Evolutionary conservation across 2,329 filamentous ascomycete genomes (phyloP), one percentile per base, ranked within the genome.

Genomic region (Immersiporthe knoxdaviesiana): DNA sequence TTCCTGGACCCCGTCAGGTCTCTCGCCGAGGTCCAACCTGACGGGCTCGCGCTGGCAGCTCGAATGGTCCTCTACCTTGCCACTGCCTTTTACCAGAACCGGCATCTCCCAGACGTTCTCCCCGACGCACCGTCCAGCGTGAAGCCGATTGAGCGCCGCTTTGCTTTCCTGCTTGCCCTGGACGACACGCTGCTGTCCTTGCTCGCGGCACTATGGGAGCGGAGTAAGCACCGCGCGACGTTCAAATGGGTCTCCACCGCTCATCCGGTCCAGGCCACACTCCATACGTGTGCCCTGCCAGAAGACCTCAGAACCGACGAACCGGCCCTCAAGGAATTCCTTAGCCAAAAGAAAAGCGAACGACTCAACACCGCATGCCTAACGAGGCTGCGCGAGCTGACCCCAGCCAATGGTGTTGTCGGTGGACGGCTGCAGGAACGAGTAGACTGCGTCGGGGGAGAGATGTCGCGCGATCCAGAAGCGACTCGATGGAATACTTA

Each of bases 61-160:
- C 68, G 68, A 54, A 70, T 70, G 68, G 18, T 63, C 14, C 62
- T 70, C 39, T 70, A 68, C 32, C 60, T 70, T 61, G 37, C 65
- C 18, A 14, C 24, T 2, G 65, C 65, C 21, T 67, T 60, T 16
- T 7, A 21, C 2, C 3, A 32, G 4, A 58, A 39, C n/a, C 5
- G 7, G 11, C 52, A 70, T 8, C 35, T 70, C 7, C 18, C 68
- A 4, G 18, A 24, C 32, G 6, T 11, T 6, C 14, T 61, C 18
- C 10, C 58, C n/a, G 32, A n/a, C 21, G 39, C 11, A 1, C 1
- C 5, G 3, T 30, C 35, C 5, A 68, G 52, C 39, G 4, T 6
- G 11, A 50, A 30, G 27, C 65, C 52, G 30, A 54, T 70, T 7
- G 60, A 61, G 32, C 30, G 61, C 32, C 65, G 65, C 24, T 61